phyloP scores from a whole-genome alignment of 2,329 filamentous ascomycete species.

The Ceratocystis alfenasii region DNA sequence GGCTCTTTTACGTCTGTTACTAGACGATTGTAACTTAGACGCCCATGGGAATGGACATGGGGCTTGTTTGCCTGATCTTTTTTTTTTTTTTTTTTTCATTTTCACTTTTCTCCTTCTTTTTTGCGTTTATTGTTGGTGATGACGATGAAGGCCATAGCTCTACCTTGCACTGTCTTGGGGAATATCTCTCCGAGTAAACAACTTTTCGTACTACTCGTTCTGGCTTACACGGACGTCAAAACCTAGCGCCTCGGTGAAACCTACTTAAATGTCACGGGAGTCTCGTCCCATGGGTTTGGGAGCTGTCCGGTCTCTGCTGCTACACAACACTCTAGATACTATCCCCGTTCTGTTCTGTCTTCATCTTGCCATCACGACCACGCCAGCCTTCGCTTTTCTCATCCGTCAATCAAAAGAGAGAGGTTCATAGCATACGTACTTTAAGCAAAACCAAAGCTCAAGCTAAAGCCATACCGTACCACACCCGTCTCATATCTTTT shows the following conservation, averaged over 20 bases:
- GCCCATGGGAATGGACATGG: not conserved
- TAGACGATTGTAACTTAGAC: not conserved
- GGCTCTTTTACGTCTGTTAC: not conserved
- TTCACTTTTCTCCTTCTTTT: not conserved
- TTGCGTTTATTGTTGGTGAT: slow-evolving; percentile 9
- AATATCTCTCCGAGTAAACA: slow-evolving; percentile 6
- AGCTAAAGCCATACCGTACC: not conserved
- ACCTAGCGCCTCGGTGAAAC: slow-evolving; percentile 1
- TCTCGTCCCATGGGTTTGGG: slow-evolving; percentile 1
- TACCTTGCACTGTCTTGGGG: not conserved
- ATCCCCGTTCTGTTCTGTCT: not conserved
- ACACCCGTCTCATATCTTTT: not conserved
- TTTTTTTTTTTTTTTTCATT: not conserved
- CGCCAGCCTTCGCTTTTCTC: not conserved
- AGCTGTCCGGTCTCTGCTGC: slow-evolving; percentile 2
- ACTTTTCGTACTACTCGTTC: slow-evolving; percentile 9
- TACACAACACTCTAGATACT: not conserved
- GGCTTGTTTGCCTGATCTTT: not conserved
- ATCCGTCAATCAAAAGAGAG: not conserved
- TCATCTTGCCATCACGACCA: not conserved
- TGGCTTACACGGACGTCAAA: slow-evolving; percentile 8
- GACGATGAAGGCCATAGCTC: slow-evolving; percentile 8
- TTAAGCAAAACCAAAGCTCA: too few species aligned
- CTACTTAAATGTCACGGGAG: slow-evolving; percentile 4
- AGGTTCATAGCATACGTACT: too few species aligned